Conservation (phyloP, 1,139 yeast species). For the Scheffersomyces stambukii region DNA sequence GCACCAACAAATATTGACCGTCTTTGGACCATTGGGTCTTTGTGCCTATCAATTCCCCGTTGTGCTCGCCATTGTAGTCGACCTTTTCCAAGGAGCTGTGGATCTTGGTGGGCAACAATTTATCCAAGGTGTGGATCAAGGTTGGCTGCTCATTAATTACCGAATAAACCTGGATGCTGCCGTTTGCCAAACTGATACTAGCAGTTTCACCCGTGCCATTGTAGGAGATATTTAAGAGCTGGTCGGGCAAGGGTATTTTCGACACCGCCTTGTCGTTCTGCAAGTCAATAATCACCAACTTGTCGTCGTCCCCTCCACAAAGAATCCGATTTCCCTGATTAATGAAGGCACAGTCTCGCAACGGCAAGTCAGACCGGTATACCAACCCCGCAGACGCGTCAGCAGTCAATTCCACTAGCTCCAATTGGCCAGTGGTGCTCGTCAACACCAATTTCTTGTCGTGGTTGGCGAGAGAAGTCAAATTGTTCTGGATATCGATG, state of each 20-base stretch:
- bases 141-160: conserved; percentile 42
- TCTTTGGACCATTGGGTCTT: conserved; percentile 34
- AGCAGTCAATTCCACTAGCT: conserved; percentile 20
- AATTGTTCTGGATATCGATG: conserved; percentile 45
- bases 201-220: conserved; percentile 49
- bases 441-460: conserved; percentile 24
- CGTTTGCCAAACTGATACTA: conserved; percentile 51
- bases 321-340: conserved; percentile 68
- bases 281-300: conserved; percentile 52
- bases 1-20: conserved; percentile 57
- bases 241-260: conserved; percentile 44
- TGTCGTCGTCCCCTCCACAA: conserved; percentile 75
- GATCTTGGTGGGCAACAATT: conserved; percentile 32
- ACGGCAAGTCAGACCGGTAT: conserved; percentile 52
- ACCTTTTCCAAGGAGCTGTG: conserved; percentile 34
- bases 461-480: conserved; percentile 27
- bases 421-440: conserved; percentile 33
- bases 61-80: conserved; percentile 34
- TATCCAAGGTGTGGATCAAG: conserved; percentile 37
- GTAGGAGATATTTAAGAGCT: conserved; percentile 58
- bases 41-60: conserved; percentile 34
- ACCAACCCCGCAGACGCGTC: conserved; percentile 22
- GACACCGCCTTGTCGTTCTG: conserved; percentile 22
- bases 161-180: conserved; percentile 62
- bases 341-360: conserved; percentile 62